These are phyloP conservation scores for Mortierella polycephala DNA, from an alignment of 371 early-diverging fungal genomes.

Conservation along the genomic window DNA sequence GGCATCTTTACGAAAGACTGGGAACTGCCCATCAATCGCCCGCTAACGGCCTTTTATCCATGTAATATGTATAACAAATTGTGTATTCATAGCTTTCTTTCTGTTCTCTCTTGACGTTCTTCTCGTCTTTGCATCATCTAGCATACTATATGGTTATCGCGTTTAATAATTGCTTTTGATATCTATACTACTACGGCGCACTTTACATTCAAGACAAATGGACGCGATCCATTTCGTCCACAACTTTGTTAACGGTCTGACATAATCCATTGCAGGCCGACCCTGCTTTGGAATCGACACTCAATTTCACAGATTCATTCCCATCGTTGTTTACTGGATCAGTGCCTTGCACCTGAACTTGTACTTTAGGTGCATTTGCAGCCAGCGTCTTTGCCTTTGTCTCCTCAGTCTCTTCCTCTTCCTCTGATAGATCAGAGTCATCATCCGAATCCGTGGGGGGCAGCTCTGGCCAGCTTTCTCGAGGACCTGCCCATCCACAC, in stretches of 20 bases:
- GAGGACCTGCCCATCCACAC: slow-evolving; percentile 55
- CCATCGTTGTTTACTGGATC: background rate
- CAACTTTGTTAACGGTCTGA: slow-evolving; percentile 13
- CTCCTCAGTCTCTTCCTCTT: slow-evolving; percentile 9
- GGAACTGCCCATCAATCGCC: no score
- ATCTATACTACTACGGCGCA: no score
- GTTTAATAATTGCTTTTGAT: background rate
- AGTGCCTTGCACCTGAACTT: slow-evolving; percentile 21
- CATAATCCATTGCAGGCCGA: slow-evolving; percentile 33
- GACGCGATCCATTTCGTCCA: slow-evolving; percentile 14
- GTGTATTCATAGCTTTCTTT: no score
- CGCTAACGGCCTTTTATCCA: no score
- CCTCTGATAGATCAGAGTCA: slow-evolving; percentile 19
- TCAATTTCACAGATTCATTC: background rate
- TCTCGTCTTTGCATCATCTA: background rate
- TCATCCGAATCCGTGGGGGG: slow-evolving; percentile 40
- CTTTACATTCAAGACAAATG: slow-evolving; percentile 8
- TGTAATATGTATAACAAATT: no score
- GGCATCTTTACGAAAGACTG: no score
- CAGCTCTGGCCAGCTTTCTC: slow-evolving; percentile 52
- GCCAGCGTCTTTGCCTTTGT: slow-evolving; percentile 23
- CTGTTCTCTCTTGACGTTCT: no score
- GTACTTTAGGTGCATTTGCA: slow-evolving; percentile 39
- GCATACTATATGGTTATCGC: slow-evolving; percentile 2
- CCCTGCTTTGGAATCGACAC: background rate